Evolutionary conservation across 2,329 filamentous ascomycete genomes (phyloP), one percentile per base, ranked within the genome.

Genomic region (Thelonectria blattea): DNA sequence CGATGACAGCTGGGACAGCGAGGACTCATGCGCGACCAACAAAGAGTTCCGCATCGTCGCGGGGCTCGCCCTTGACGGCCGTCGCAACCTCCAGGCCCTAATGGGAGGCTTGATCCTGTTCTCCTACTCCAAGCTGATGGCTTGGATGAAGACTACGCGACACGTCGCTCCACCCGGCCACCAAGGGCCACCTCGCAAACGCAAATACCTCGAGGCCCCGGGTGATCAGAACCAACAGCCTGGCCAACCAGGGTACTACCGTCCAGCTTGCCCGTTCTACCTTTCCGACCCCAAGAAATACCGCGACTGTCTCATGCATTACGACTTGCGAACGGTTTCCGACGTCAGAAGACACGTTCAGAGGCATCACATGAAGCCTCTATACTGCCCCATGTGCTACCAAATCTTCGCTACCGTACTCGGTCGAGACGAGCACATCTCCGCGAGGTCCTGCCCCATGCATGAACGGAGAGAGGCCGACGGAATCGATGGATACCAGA

Each of bases 331-430:
- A 24, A 34, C 39, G 3, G 22, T 15, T 12, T 5, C 34, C 10
- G 17, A 43, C 6, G 9, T 45, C 9, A 53, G 42, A 22, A 8
- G 18, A 3, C 51, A 53, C n/a, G 8, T 53, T 1, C 15, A 22
- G 4, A 20, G 24, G 10, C 15, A 30, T 10, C 51, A 53, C 18
- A 45, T 53, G 39, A 53, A 53, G 41, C 51, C 51, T 14, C 18
- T 39, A 2, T 53, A 53, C 42, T 53, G 51, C 41, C 51, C 51
- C 1, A 45, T 45, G 51, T 53, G 51, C n/a, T 53, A 53, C 17
- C 2, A 32, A 7, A 45, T 18, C 10, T 53, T 53, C 39, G 10
- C 22, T 15, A 53, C 14, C 3, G 15, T 45, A 11, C 11, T 7
- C 14, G 51, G 20, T 17, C 51, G 51, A 4, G 51, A 53, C 15